Percentiles rank a stretch among this genome's conserved stretches.
Evolutionary conservation across 139 green algal genomes (phyloP).

Genomic region (Chlamydomonas incerta): DNA sequence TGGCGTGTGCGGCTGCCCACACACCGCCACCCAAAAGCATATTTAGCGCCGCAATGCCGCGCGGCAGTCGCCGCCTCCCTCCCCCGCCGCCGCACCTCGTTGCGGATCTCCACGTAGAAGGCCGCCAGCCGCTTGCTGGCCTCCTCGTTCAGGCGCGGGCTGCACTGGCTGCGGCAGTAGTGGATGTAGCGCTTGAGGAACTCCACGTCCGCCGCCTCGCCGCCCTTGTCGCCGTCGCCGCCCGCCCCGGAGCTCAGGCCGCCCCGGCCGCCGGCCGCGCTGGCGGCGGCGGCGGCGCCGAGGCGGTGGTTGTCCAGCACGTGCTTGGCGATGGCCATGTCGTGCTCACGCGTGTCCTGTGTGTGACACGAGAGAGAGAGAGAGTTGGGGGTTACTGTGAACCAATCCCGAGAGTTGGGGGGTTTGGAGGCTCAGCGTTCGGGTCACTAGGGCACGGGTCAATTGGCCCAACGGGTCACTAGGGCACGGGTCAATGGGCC

Average conservation of each 20-base stretch:
- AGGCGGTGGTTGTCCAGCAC: conserved; percentile 81
- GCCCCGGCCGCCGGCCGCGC: not conserved
- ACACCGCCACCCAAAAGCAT: too few relatives aligned
- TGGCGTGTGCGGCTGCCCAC: too few relatives aligned
- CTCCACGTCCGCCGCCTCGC: conserved; percentile 60
- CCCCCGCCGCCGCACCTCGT: conserved; percentile 84
- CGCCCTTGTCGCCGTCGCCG: too few relatives aligned
- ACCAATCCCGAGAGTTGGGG: too few relatives aligned
- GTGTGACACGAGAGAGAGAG: too few relatives aligned
- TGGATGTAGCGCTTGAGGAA: conserved; percentile 96
- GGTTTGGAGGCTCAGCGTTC: too few relatives aligned
- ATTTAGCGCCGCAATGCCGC: too few relatives aligned
- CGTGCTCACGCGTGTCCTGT: conserved; percentile 81
- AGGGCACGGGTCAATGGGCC: too few relatives aligned
- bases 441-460: too few relatives aligned
- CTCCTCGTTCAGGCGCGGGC: conserved; percentile 80
- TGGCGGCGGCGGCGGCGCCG: not conserved
- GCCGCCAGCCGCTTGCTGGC: conserved; percentile 77
- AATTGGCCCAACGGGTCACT: too few relatives aligned
- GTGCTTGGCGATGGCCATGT: conserved; percentile 80
- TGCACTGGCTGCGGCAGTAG: conserved; percentile 83
- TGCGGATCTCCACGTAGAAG: conserved; percentile 92
- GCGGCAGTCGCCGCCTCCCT: too few relatives aligned
- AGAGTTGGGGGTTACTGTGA: too few relatives aligned
- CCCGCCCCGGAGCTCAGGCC: not conserved